phyloP scores from a whole-genome alignment of 2,329 filamentous ascomycete genomes.

The Aspergillus hortae region DNA sequence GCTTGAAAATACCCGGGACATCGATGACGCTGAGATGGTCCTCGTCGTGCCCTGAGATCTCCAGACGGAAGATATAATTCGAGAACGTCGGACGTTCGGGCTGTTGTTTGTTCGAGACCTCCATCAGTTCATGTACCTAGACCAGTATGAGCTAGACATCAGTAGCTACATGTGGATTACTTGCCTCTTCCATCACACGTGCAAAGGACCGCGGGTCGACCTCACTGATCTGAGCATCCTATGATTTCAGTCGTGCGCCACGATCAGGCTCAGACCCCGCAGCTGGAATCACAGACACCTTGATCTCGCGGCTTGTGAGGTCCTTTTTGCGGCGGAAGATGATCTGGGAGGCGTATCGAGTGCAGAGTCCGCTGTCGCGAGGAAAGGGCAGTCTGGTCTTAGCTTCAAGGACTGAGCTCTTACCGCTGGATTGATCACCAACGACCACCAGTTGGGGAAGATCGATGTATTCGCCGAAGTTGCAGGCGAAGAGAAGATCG shows the following conservation, averaged over 20 bases:
- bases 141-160: not conserved
- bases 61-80: conserved; percentile 39
- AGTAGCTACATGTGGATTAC: no score
- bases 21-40: conserved; percentile 44
- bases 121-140: conserved; percentile 24
- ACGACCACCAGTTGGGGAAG: conserved; percentile 36
- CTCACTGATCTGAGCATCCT: no score
- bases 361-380: conserved; percentile 39
- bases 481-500: conserved; percentile 33
- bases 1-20: conserved; percentile 47
- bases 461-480: conserved; percentile 29
- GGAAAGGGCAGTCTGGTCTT: conserved; percentile 29
- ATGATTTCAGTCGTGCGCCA: not conserved
- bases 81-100: conserved; percentile 34
- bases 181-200: no score
- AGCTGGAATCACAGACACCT: conserved; percentile 39
- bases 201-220: no score
- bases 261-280: not conserved
- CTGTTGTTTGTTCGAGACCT: conserved; percentile 15
- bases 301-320: not conserved
- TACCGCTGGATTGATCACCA: conserved; percentile 42
- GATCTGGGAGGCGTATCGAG: conserved; percentile 47
- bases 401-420: conserved; percentile 30
- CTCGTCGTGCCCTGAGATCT: conserved; percentile 41
- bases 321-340: conserved; percentile 29